Conservation (phyloP, 2,329 filamentous ascomycete species). For the Claviceps africana region DNA sequence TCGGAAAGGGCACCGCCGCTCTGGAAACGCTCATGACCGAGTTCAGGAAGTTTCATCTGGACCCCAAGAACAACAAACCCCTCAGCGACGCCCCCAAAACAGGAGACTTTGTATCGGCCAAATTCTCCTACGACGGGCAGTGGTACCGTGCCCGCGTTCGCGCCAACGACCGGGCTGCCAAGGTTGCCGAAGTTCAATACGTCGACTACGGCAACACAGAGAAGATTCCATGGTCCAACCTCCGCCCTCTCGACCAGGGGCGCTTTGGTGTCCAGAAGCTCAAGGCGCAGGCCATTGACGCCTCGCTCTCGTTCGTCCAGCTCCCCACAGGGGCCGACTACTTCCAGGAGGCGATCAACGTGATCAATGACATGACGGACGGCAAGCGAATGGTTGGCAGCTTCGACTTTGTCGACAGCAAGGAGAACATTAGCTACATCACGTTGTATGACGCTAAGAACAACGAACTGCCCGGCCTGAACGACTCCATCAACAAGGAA, state of each 20-base stretch:
- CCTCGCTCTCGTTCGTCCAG: slow-evolving; percentile 76
- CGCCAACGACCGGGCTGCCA: slow-evolving; percentile 80
- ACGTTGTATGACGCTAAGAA: slow-evolving; percentile 73
- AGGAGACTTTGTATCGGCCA: slow-evolving; percentile 80
- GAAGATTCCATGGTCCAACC: slow-evolving; percentile 66
- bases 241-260: slow-evolving; percentile 65
- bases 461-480: slow-evolving; percentile 38
- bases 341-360: slow-evolving; percentile 62
- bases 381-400: slow-evolving; percentile 72
- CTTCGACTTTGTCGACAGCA: slow-evolving; percentile 68
- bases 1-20: slow-evolving; percentile 72
- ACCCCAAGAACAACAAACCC: slow-evolving; percentile 62
- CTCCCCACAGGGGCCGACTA: slow-evolving; percentile 75
- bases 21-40: slow-evolving; percentile 80
- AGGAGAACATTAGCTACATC: slow-evolving; percentile 71
- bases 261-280: slow-evolving; percentile 74
- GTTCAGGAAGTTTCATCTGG: slow-evolving; percentile 83
- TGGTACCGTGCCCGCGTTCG: slow-evolving; percentile 92
- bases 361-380: slow-evolving; percentile 61
- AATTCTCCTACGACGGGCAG: slow-evolving; percentile 75
- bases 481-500: slow-evolving; percentile 80
- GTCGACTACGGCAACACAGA: slow-evolving; percentile 96
- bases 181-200: slow-evolving; percentile 82
- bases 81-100: slow-evolving; percentile 70
- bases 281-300: slow-evolving; percentile 76